Evolutionary conservation across 345 rosid genomes (phyloP), one percentile per base, ranked within the genome.

Genomic region (Eucalyptus regnans): DNA sequence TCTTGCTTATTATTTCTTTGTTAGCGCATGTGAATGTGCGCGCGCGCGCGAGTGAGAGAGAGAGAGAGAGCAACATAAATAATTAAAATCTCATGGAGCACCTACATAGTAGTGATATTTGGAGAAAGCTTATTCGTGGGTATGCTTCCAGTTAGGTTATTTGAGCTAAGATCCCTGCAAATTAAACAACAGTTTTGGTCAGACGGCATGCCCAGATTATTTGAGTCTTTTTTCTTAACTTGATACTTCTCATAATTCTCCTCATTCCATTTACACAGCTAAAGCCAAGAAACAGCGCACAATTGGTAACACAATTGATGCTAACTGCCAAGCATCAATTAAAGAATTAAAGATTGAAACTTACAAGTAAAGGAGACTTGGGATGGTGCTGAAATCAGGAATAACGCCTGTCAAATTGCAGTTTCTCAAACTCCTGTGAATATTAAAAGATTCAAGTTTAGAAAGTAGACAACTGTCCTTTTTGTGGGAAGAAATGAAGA

Each of bases 21-120:
- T 31, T n/a, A 64, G 20, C n/a, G 81, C 44, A 23, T 37, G 81
- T 37, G 46, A 17, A 18, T 2, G 46, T 1, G 44, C 44, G 44
- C 7, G 44, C 2, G 44, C 44, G 44, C 7, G 44, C 6, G 80
- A 68, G 44, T 17, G 80, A 33, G 80, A 85, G 64, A 20, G 23
- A 64, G 25, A 50, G 60, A 44, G 87, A 49, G 25, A 52, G 8
- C 54, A 41, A 56, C 76, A 51, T 29, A 23, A 41, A 58, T 48
- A 29, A 50, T 37, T 20, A 20, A 68, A 37, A 71, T 71, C 48
- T 71, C 46, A 71, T 37, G 83, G 83, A 71, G 83, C 79, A 87
- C 95, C 92, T 94, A 98, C 99, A 98, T 94, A 56, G 99, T 96
- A 89, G 99, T 98, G 90, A 98, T 94, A 88, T 87, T 89, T 18